Evolutionary conservation across 2,329 filamentous ascomycete genomes (phyloP), one percentile per base, ranked within the genome.

Genomic region (Scortechinia acanthostroma): DNA sequence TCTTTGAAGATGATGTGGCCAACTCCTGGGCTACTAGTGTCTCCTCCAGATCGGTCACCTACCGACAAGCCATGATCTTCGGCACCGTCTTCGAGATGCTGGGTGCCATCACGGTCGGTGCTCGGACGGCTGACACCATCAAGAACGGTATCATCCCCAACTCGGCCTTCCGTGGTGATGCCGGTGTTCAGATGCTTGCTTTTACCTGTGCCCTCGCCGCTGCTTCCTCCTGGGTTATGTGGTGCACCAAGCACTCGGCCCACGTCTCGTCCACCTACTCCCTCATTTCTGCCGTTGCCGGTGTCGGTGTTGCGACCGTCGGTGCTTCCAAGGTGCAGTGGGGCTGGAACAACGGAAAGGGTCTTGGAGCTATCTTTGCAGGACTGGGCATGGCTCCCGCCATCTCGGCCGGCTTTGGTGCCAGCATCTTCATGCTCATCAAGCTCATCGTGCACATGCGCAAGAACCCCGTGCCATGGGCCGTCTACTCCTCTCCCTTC

Each of bases 21-120:
- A 91, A 91, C 66, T 70, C 86, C 43, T 91, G 85, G 83, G 86
- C 86, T 4, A 91, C 87, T 54, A 84, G 78, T 55, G 86, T 91
- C 48, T 90, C 86, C 17, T 90, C 86, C n/a, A 70, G 86, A 45
- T 90, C 86, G 52, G 72, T 88, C 56, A 71, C 80, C 2, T 86
- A 88, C 66, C 64, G 77, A 53, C 79, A 83, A 64, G 84, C 80
- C 51, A 84, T 84, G 79, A 53, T 83, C 23, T 66, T 85, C 42
- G 77, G 80, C 42, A 74, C 76, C 42, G 62, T 86, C 50, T 86
- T 86, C 62, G 83, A 88, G 61, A 70, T 86, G 62, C 61, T 78
- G 42, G 83, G 83, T 42, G 83, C 83, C 50, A 69, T 86, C 53
- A 70, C 77, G 3, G 80, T 86, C 50, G 83, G 81, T 45, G 78